Evolutionary conservation across 108 stramenopile genomes (phyloP), one percentile per base, ranked within the genome.

Genomic region (Nitzschia inconspicua): DNA sequence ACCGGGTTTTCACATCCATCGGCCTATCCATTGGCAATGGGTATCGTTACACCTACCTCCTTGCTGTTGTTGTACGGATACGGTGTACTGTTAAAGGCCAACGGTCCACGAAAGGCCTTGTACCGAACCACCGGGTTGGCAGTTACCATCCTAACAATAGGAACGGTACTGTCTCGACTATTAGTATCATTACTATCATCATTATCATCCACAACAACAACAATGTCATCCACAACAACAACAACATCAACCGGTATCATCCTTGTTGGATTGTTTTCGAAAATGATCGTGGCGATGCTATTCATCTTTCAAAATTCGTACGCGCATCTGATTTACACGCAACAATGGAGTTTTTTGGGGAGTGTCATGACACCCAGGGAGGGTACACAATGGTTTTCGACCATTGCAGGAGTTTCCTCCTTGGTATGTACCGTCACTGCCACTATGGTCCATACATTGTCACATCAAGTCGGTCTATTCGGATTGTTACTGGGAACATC

Each of bases 251-350:
- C n/a, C n/a, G n/a, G n/a, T n/a, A n/a, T n/a, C n/a, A n/a, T n/a
- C n/a, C n/a, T 19, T 11, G 26, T 40, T 14, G 16, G 36, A 28
- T 51, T 4, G 9, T 14, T 66, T 9, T 61, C 68, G 11, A 51
- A 58, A 42, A 39, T 43, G 0, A n/a, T 65, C 31, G 71, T 83
- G 1, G 65, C 36, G 7, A 18, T 70, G 9, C 52, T 67, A 6
- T 93, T 89, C 69, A 72, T 93, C n/a, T 84, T 84, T 75, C 88
- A 89, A 57, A 93, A 86, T 65, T 83, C 83, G n/a, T 89, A 89
- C 58, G 86, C 82, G 8, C 85, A 87, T 44, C 48, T 93, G 34
- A 43, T 93, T 3, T 85, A 93, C 51, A 75, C 79, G 23, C 91
- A 93, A 26, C 88, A 93, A 58, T 93, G 91, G 91, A 78, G 79